phyloP scores from a whole-genome alignment of 768 basidiomycete genomes.

The Pleurotus tuber-regium region DNA sequence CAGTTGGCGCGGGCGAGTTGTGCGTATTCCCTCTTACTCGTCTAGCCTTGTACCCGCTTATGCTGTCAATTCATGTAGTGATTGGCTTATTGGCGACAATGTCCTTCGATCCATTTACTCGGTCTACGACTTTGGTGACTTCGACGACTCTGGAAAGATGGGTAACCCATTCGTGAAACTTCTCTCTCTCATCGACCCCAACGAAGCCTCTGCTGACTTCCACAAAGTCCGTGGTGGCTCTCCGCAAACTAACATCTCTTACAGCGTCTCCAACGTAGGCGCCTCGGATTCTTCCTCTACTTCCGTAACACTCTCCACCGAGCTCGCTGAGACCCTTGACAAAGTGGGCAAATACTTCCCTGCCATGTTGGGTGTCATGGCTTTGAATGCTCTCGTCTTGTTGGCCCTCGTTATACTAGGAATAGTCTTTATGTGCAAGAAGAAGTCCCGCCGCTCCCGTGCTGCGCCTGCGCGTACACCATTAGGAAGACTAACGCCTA shows the following conservation, averaged over 20 bases:
- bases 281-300: slow-evolving; percentile 36
- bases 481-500: slow-evolving; percentile 46
- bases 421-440: slow-evolving; percentile 47
- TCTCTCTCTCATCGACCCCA: slow-evolving; percentile 64
- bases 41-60: slow-evolving; percentile 4
- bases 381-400: slow-evolving; percentile 72
- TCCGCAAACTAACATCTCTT: slow-evolving; percentile 66
- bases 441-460: slow-evolving; percentile 38
- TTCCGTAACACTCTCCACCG: slow-evolving; percentile 52
- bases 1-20: slow-evolving; percentile 67
- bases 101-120: slow-evolving; percentile 81
- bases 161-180: slow-evolving; percentile 79
- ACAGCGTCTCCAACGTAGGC: slow-evolving; percentile 46
- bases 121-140: slow-evolving; percentile 85
- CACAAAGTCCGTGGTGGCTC: slow-evolving; percentile 63
- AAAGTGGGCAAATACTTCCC: slow-evolving; percentile 66
- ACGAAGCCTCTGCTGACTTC: slow-evolving; percentile 71
- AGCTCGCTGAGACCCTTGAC: slow-evolving; percentile 57
- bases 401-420: slow-evolving; percentile 54
- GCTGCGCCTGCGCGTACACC: slow-evolving; percentile 26
- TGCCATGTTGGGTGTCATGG: slow-evolving; percentile 72
- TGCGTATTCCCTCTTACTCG: slow-evolving; percentile 29
- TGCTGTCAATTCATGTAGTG: slow-evolving; percentile 47
- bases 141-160: slow-evolving; percentile 57
- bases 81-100: slow-evolving; percentile 83